phyloP scores from a whole-genome alignment of 202 grass and related monocot genomes.

The Setaria italica region DNA sequence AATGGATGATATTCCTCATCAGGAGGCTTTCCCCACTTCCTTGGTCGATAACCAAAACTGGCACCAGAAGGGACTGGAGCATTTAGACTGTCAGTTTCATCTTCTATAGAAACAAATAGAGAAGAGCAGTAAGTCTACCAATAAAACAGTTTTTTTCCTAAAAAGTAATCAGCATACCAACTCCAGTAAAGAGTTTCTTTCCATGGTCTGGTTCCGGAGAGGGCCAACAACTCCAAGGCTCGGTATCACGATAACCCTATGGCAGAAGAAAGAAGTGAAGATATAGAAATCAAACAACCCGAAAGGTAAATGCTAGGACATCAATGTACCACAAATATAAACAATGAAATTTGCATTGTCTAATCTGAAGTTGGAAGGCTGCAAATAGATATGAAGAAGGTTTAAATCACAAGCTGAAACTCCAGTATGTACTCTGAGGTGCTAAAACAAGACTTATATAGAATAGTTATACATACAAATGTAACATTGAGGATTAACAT shows the following conservation, averaged over 20 bases:
- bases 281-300: too few species aligned
- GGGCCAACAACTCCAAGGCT: neutral
- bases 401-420: conserved; percentile 4
- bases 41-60: too few species aligned
- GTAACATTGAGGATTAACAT: conserved; percentile 26
- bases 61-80: too few species aligned
- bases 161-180: too few species aligned
- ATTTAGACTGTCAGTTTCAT: too few species aligned
- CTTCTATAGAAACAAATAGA: too few species aligned
- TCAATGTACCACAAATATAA: conserved; percentile 18
- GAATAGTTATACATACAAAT: neutral
- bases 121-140: too few species aligned
- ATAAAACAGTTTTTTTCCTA: too few species aligned
- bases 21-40: too few species aligned
- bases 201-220: neutral
- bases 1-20: too few species aligned
- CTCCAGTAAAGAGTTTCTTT: neutral
- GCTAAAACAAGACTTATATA: neutral
- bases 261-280: neutral
- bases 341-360: neutral
- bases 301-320: neutral
- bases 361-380: neutral
- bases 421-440: neutral
- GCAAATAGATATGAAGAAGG: neutral
- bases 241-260: conserved; percentile 2